Evolutionary conservation across 129 eudicot genomes (phyloP).

Genomic region (Ambrosia artemisiifolia): DNA sequence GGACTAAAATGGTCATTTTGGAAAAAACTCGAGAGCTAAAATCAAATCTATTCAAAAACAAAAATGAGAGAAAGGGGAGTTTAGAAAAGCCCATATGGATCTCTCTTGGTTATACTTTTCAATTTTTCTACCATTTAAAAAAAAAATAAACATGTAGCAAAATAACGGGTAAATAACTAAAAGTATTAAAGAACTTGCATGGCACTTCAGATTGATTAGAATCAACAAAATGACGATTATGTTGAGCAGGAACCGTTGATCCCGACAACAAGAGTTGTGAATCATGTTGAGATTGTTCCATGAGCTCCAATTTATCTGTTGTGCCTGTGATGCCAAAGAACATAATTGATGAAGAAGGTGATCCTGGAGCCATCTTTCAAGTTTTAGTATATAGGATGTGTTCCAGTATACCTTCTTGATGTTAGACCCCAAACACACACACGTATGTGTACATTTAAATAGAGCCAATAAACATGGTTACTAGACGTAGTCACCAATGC

Average conservation of each 20-base stretch:
- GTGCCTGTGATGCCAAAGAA: not conserved
- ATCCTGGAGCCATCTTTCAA: conserved; percentile 18
- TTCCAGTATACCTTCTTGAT: not conserved
- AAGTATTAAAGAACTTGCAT: conserved; percentile 16
- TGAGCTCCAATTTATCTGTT: not conserved
- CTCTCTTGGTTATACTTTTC: not conserved
- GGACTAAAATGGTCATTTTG: too few species aligned
- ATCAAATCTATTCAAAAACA: too few species aligned
- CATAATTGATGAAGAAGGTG: conserved; percentile 6
- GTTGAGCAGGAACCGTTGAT: not conserved
- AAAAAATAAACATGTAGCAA: not conserved
- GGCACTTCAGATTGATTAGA: not conserved
- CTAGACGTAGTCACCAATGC: not conserved
- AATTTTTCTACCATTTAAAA: too few species aligned
- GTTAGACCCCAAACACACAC: not conserved
- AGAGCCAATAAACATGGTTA: conserved; percentile 7
- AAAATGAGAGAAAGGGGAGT: not conserved
- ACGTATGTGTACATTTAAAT: not conserved
- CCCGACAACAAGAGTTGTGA: not conserved
- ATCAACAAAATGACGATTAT: not conserved
- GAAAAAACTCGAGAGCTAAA: too few species aligned
- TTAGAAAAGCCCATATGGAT: not conserved
- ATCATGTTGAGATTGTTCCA: conserved; percentile 19
- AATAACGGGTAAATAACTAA: not conserved
- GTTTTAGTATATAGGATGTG: not conserved